phyloP scores from a whole-genome alignment of 768 basidiomycete genomes.

The Agrocybe pediades region DNA sequence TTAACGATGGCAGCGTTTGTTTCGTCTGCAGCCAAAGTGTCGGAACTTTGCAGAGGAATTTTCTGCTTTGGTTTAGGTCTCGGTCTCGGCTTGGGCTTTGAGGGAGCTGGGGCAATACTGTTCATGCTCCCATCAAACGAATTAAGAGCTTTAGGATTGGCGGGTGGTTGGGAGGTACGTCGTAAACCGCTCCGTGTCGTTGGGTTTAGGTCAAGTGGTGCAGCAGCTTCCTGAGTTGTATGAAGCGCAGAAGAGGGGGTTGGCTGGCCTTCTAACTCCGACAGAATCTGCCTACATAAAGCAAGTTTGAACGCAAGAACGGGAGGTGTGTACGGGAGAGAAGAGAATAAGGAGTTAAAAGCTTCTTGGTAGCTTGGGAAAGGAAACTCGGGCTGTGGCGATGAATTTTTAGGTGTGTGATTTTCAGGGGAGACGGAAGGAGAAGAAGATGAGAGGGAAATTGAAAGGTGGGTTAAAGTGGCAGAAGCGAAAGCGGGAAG shows the following conservation, averaged over 20 bases:
- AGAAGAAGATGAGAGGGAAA: conserved; percentile 1
- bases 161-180: neutral
- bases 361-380: conserved; percentile 13
- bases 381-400: neutral
- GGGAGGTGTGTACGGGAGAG: conserved; percentile 34
- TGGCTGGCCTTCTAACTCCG: conserved; percentile 1
- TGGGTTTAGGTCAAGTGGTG: neutral
- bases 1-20: neutral
- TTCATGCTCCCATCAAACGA: neutral
- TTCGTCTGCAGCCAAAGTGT: neutral
- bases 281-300: conserved; percentile 37
- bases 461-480: conserved; percentile 14
- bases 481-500: conserved; percentile 16
- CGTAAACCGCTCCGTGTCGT: neutral
- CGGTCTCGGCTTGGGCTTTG: conserved; percentile 1
- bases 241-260: neutral
- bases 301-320: conserved; percentile 42
- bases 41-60: neutral
- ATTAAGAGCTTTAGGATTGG: neutral
- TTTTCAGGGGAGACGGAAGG: conserved; percentile 17
- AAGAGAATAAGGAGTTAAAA: conserved; percentile 35
- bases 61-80: neutral
- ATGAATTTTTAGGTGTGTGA: neutral
- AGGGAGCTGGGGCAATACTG: neutral
- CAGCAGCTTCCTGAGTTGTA: neutral